phyloP scores from a whole-genome alignment of 1,284 basidiomycete species.

The Apiotrichum domesticum region DNA sequence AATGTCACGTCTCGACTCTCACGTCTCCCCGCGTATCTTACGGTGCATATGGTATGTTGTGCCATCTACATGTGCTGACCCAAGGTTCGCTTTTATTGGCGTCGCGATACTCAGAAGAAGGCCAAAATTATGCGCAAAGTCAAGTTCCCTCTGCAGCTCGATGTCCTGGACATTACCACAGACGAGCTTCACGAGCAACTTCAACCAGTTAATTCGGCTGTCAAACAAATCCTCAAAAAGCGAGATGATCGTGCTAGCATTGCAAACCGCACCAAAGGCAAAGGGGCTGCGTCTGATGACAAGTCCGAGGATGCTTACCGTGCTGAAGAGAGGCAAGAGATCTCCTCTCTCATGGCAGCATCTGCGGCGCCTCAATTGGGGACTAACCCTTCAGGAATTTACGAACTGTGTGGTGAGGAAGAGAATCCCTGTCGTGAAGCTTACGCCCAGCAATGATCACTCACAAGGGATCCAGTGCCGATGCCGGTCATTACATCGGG shows the following conservation, averaged over 20 bases:
- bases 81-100: constrained; percentile 80
- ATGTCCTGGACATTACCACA: constrained; percentile 73
- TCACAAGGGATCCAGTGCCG: constrained; percentile 92
- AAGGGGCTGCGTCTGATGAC: constrained; percentile 10
- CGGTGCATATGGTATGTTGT: constrained; percentile 32
- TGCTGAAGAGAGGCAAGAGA: constrained; percentile 39
- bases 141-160: constrained; percentile 76
- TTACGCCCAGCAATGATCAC: constrained; percentile 70
- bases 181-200: constrained; percentile 71
- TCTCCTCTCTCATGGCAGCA: constrained; percentile 24
- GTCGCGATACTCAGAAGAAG: constrained; percentile 82
- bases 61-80: constrained; percentile 53
- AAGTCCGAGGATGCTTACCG: constrained; percentile 39
- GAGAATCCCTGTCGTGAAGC: constrained; percentile 8
- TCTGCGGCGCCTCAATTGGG: constrained; percentile 17
- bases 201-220: constrained; percentile 61
- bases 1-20: constrained; percentile 75
- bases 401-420: constrained; percentile 43
- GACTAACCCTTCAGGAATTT: constrained; percentile 37
- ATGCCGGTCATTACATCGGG: constrained; percentile 85
- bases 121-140: constrained; percentile 94
- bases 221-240: constrained; percentile 76
- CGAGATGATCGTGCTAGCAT: constrained; percentile 77
- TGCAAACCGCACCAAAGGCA: constrained; percentile 62
- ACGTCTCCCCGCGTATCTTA: constrained; percentile 63